Percentiles rank a stretch among this genome's conserved stretches.
phyloP scores from a whole-genome alignment of 768 basidiomycete species.

The Termitomyces sp. region DNA sequence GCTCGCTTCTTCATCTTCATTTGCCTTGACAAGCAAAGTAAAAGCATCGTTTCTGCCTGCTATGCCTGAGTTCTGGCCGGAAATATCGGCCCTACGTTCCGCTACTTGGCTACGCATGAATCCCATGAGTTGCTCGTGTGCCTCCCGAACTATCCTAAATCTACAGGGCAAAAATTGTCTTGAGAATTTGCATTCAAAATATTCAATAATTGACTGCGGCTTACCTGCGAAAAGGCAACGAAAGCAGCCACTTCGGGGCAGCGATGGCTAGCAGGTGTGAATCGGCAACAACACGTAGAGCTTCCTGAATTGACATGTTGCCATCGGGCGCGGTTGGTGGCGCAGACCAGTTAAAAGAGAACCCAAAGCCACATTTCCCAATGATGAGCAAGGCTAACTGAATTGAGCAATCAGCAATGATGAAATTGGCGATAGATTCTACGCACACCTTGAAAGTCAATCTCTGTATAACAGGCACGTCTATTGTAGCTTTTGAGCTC shows the following conservation, averaged over 20 bases:
- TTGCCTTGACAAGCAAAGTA: conserved; percentile 39
- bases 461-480: conserved; percentile 21
- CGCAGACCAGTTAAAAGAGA: conserved; percentile 34
- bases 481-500: conserved; percentile 12
- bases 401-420: not conserved
- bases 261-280: conserved; percentile 19
- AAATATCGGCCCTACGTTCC: conserved; percentile 26
- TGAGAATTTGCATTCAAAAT: not conserved
- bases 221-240: conserved; percentile 31
- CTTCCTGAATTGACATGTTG: conserved; percentile 32
- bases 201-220: not conserved
- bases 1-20: conserved; percentile 36
- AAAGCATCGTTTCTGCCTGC: conserved; percentile 28
- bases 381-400: conserved; percentile 40
- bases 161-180: conserved; percentile 12
- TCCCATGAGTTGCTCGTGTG: conserved; percentile 23
- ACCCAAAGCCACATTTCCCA: conserved; percentile 42
- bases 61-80: conserved; percentile 2
- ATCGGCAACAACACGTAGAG: conserved; percentile 29
- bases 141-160: conserved; percentile 22
- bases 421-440: not conserved
- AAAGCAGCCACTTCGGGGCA: conserved; percentile 33
- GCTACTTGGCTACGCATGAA: conserved; percentile 36
- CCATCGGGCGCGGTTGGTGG: conserved; percentile 33
- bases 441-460: conserved; percentile 26